Percentiles rank a stretch among this genome's conserved stretches.
phyloP scores from a whole-genome alignment of 2,329 filamentous ascomycete genomes.

The Cercospora brassicicola region DNA sequence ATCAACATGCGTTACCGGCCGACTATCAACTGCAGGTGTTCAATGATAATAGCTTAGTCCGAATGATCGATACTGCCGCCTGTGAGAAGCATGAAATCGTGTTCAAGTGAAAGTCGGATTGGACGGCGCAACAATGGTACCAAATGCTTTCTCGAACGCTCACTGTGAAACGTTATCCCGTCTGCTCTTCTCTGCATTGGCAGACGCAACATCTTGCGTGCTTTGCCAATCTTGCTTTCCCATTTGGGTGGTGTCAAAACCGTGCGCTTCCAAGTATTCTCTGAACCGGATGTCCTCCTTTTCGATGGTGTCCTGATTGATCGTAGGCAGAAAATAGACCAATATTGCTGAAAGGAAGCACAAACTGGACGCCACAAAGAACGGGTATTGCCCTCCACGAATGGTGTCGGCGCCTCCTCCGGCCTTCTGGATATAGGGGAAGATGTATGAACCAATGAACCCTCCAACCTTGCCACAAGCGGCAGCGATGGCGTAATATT shows the following conservation, averaged over 20 bases:
- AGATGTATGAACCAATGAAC: slow-evolving; percentile 78
- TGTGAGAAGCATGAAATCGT: neutral
- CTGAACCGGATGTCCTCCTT: slow-evolving; percentile 75
- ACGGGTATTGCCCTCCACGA: slow-evolving; percentile 74
- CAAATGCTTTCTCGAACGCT: neutral
- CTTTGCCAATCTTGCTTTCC: slow-evolving; percentile 24
- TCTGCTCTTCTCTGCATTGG: neutral
- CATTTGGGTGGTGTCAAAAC: slow-evolving; percentile 64
- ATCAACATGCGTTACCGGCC: too few relatives aligned
- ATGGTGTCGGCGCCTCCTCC: slow-evolving; percentile 53
- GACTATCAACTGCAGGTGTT: too few relatives aligned
- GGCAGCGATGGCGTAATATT: slow-evolving; percentile 70
- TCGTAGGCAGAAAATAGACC: slow-evolving; percentile 69
- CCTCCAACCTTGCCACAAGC: slow-evolving; percentile 71
- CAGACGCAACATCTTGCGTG: slow-evolving; percentile 4
- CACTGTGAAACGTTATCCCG: neutral
- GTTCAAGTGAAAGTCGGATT: neutral
- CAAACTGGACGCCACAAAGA: slow-evolving; percentile 77
- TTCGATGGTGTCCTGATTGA: slow-evolving; percentile 81
- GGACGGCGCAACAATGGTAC: too few relatives aligned
- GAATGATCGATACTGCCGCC: neutral
- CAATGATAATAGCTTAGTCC: neutral
- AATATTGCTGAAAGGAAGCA: slow-evolving; percentile 73
- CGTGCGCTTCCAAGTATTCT: slow-evolving; percentile 68
- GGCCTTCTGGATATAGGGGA: slow-evolving; percentile 62